Evolutionary conservation across 2,329 filamentous ascomycete genomes (phyloP).

Genomic region (Aspergillus eucalypticola): DNA sequence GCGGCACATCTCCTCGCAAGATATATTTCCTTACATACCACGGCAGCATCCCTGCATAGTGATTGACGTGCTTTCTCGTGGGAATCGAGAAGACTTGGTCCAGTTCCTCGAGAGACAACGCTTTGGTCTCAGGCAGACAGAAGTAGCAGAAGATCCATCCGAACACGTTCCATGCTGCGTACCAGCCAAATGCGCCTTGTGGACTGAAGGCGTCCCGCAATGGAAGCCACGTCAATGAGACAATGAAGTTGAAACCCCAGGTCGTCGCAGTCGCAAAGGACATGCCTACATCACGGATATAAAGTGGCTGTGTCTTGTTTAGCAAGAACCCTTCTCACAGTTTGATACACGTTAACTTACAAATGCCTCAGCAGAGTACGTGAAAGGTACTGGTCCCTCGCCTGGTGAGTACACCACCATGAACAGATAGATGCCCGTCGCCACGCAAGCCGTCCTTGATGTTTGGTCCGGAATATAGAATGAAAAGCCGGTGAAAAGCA

Average conservation of each 20-base stretch:
- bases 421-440: conserved; percentile 47
- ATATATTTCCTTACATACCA: conserved; percentile 34
- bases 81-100: conserved; percentile 58
- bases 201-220: conserved; percentile 50
- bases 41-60: conserved; percentile 27
- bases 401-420: conserved; percentile 55
- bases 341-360: not conserved
- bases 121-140: conserved; percentile 42
- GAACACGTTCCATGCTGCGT: conserved; percentile 43
- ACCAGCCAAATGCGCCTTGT: conserved; percentile 57
- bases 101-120: conserved; percentile 44
- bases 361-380: conserved; percentile 67
- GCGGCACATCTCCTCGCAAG: conserved; percentile 27
- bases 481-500: not conserved
- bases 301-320: conserved; percentile 47
- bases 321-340: not conserved
- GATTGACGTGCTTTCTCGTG: conserved; percentile 35
- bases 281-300: conserved; percentile 64
- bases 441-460: not conserved
- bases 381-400: conserved; percentile 66
- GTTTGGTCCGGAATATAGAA: not conserved
- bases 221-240: conserved; percentile 57
- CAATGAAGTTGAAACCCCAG: conserved; percentile 59
- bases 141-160: conserved; percentile 43
- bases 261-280: conserved; percentile 63